Conservation (phyloP, 805 yeast genomes). For the Wickerhamomyces rabaulensis region DNA sequence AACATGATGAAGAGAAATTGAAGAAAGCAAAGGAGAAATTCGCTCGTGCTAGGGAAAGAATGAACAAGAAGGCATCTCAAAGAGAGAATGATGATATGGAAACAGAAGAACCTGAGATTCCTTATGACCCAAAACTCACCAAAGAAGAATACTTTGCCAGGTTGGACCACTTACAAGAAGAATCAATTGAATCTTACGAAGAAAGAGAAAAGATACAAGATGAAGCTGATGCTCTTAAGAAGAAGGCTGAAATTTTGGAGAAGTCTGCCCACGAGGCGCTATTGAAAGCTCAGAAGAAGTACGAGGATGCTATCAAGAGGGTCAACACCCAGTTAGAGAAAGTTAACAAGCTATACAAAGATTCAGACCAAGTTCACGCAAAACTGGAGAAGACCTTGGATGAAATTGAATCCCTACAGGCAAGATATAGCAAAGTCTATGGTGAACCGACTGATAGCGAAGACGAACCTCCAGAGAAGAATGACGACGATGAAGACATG, state of each 20-base stretch:
- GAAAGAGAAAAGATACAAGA: slow-evolving; percentile 6
- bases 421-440: slow-evolving; percentile 1
- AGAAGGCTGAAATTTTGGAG: slow-evolving; percentile 8
- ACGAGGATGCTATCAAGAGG: slow-evolving; percentile 7
- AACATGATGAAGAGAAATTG: slow-evolving; percentile 1
- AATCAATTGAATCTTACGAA: not conserved
- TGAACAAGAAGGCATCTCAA: not conserved
- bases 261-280: slow-evolving; percentile 13
- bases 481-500: not conserved
- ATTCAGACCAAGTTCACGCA: slow-evolving; percentile 7
- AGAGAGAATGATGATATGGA: not conserved
- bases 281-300: slow-evolving; percentile 14
- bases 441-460: not conserved
- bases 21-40: slow-evolving; percentile 2
- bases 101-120: not conserved
- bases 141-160: slow-evolving; percentile 7
- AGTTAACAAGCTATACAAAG: not conserved
- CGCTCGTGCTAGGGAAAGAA: not conserved
- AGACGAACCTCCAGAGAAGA: not conserved
- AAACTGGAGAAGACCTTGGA: slow-evolving; percentile 3
- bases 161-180: slow-evolving; percentile 3
- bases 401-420: slow-evolving; percentile 3
- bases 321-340: slow-evolving; percentile 2
- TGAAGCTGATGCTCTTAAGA: slow-evolving; percentile 1
- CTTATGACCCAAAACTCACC: not conserved